phyloP scores from a whole-genome alignment of 805 yeast species.

The Saccharomycopsis guyanensis region DNA sequence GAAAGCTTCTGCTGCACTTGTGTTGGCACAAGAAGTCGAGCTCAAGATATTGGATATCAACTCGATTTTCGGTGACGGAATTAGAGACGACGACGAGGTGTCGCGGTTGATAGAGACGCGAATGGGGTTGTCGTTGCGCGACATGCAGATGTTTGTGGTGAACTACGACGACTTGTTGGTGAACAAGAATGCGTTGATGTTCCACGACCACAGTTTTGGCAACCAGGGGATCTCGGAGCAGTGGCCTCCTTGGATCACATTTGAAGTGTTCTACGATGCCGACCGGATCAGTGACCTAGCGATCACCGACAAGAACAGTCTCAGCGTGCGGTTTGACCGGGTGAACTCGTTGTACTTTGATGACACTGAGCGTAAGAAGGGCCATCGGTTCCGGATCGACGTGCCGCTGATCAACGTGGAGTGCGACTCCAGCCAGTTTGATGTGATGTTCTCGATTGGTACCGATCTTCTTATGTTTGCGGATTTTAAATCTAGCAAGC shows the following conservation, averaged over 20 bases:
- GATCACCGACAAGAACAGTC: constrained; percentile 45
- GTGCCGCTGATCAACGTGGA: constrained; percentile 43
- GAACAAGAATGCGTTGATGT: constrained; percentile 28
- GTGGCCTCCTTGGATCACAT: constrained; percentile 67
- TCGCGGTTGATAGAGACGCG: constrained; percentile 46
- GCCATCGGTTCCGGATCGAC: constrained; percentile 29
- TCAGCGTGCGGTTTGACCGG: constrained; percentile 39
- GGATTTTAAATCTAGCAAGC: constrained; percentile 31
- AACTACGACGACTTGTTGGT: constrained; percentile 30
- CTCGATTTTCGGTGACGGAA: constrained; percentile 34
- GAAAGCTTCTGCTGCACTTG: constrained; percentile 37
- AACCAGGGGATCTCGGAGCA: constrained; percentile 24
- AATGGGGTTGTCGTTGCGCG: constrained; percentile 47
- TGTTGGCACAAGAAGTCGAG: constrained; percentile 54
- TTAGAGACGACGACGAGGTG: constrained; percentile 29
- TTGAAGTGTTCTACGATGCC: constrained; percentile 52
- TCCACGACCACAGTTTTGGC: constrained; percentile 27
- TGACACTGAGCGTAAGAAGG: constrained; percentile 21
- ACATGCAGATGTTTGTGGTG: constrained; percentile 47
- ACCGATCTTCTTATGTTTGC: constrained; percentile 35
- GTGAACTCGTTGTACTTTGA: constrained; percentile 46
- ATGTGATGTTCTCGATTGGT: constrained; percentile 41
- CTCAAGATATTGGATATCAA: constrained; percentile 41
- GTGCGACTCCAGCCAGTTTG: constrained; percentile 52
- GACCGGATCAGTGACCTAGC: constrained; percentile 35